A percentile compares a stretch with the other conserved stretches of the same genome.
Evolutionary conservation across 2,329 filamentous ascomycete species (phyloP).

Genomic region (Penicillium sp.): DNA sequence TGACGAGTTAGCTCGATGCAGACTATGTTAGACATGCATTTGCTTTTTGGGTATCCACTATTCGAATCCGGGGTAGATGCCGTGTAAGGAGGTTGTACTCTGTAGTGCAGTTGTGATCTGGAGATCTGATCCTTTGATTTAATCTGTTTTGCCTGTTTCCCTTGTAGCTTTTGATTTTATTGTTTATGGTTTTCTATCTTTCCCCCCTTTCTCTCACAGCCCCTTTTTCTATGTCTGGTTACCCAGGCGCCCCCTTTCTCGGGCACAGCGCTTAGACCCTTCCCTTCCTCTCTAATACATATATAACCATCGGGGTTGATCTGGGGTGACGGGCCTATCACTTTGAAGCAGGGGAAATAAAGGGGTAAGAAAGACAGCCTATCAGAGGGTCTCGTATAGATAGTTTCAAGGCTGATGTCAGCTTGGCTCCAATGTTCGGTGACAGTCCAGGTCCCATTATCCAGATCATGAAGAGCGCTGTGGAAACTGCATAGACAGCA

Average conservation of each 20-base stretch:
- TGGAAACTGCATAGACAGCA: too few relatives aligned
- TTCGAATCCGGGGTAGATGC: slow-evolving; percentile 12
- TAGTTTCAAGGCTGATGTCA: not conserved
- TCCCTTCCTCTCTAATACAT: not conserved
- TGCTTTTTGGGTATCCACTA: not conserved
- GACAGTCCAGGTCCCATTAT: too few relatives aligned
- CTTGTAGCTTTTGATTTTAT: not conserved
- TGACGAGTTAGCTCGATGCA: not conserved
- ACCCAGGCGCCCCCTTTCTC: not conserved
- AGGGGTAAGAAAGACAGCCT: not conserved
- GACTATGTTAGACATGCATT: not conserved
- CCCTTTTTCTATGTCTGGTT: not conserved
- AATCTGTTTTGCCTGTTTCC: not conserved
- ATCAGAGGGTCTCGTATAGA: not conserved
- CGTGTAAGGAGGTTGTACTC: not conserved
- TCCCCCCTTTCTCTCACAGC: too few relatives aligned
- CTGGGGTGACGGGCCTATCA: not conserved
- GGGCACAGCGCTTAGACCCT: not conserved
- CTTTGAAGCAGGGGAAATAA: not conserved
- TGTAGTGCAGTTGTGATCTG: not conserved
- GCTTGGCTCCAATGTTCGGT: too few relatives aligned
- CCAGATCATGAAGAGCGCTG: too few relatives aligned
- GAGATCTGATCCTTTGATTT: not conserved
- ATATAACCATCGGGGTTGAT: not conserved
- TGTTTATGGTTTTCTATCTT: not conserved